These are phyloP conservation scores for Suhomyces kunorum DNA, from an alignment of 1,139 yeast genomes.

Conservation along the genomic window DNA sequence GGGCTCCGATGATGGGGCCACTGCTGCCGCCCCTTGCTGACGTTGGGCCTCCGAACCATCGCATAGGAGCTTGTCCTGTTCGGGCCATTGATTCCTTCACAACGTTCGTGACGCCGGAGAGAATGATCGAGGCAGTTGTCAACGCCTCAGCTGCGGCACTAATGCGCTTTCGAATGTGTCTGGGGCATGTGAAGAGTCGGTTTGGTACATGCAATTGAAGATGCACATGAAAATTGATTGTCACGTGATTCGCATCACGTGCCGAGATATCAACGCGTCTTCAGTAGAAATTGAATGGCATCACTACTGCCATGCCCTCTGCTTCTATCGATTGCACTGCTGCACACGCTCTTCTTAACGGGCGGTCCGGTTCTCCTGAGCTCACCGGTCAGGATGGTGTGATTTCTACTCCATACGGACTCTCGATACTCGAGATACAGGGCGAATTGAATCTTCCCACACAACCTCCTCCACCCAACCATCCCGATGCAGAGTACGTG, in stretches of 20 bases:
- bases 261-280: conserved; percentile 1
- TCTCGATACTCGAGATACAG: conserved; percentile 65
- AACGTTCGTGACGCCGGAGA: no score
- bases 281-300: background rate
- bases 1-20: no score
- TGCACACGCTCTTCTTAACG: conserved; percentile 24
- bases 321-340: conserved; percentile 33
- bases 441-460: conserved; percentile 64
- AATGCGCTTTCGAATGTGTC: no score
- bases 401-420: conserved; percentile 57
- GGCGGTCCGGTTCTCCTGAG: background rate
- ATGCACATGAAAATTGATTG: background rate
- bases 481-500: conserved; percentile 25
- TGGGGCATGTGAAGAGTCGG: background rate
- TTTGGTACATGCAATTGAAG: no score
- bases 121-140: no score
- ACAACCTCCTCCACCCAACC: conserved; percentile 29
- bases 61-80: no score
- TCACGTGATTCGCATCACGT: background rate
- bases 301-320: conserved; percentile 18
- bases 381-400: conserved; percentile 18
- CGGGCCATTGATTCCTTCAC: no score
- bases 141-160: no score
- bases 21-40: no score
- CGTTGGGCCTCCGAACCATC: no score